Base-by-base conservation (phyloP, 1,284 basidiomycete species). In the Porogramme epimiltina region DNA sequence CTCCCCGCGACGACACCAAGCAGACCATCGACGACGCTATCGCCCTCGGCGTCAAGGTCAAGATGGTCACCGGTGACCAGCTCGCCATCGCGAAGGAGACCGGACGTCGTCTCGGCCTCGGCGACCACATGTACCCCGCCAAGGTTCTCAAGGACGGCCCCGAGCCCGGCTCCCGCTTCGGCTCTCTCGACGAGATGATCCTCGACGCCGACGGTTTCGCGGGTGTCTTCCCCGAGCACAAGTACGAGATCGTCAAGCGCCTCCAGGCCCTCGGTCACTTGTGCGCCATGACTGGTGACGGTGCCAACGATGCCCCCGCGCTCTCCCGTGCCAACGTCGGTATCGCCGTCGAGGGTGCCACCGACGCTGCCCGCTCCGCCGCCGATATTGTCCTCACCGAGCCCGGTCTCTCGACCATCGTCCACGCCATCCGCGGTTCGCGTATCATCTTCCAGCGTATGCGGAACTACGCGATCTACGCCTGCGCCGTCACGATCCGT, bases 61-160 rank as follows among this genome's bases (percentile, higher is more conserved):
- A 98, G 89, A 98, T 98, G 96, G 95, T 98, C 60, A 98, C 95
- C 43, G 95, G 95, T 85, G 95, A 98, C 74, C 94, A 98, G 80
- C 92, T 98, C 68, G 95, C 96, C 64, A 98, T 98, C 63, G 95
- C 95, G 54, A 98, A 98, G 86, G 96, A 98, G 76, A 98, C 95
- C 59, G 95, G 96, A 64, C 91, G 95, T 75, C 92, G 95, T 80
- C 91, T 98, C 52, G 95, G 95, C 68, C 80, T 92, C 59, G 93
- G 93, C 72, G 93, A 95, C 75, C 92, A 96, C 82, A 96, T 97
- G 93, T 96, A 95, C 82, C 87, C 91, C 59, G 89, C 93, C 63
- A 95, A 95, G 82, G 93, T 95, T 41, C 82, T 96, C 70, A 94
- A 95, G 82, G 91, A 95, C 54, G 93, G 93, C 44, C 91, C 91